A percentile compares a stretch with the other conserved stretches of the same genome.
These are phyloP conservation scores for Datura wrightii DNA, from an alignment of 257 asterid species.

Conservation along the genomic window DNA sequence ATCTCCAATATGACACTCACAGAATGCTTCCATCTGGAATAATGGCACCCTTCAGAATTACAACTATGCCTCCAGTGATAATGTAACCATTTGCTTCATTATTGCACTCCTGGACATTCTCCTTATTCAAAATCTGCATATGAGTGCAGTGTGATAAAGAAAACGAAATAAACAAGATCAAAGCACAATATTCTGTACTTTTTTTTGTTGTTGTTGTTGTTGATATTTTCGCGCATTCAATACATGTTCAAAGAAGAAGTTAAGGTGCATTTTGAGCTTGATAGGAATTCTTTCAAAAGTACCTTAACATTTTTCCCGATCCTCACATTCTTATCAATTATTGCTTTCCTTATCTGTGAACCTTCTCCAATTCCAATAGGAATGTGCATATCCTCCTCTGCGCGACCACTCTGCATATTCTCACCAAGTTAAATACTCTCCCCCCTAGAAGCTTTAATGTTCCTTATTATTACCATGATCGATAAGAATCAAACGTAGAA, in stretches of 20 bases:
- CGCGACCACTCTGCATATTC: conserved; percentile 46
- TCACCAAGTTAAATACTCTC: conserved; percentile 22
- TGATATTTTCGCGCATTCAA: not conserved
- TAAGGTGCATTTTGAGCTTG: not conserved
- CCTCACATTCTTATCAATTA: conserved; percentile 79
- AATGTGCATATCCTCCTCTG: conserved; percentile 46
- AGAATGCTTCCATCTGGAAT: conserved; percentile 73
- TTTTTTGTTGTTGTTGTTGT: not conserved
- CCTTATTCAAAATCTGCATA: conserved; percentile 75
- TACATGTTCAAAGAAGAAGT: not conserved
- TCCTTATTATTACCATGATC: conserved; percentile 2
- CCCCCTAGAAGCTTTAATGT: not conserved
- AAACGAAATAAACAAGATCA: not conserved
- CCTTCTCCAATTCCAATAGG: conserved; percentile 83
- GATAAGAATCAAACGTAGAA: not conserved
- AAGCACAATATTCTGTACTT: not conserved
- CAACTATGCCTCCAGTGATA: conserved; percentile 65
- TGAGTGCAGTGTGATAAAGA: not conserved
- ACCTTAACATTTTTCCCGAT: conserved; percentile 90
- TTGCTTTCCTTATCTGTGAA: conserved; percentile 66
- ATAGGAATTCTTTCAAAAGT: conserved; percentile 29
- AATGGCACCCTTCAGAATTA: conserved; percentile 60
- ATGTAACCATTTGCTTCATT: conserved; percentile 70
- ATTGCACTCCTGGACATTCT: conserved; percentile 67
- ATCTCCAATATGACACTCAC: conserved; percentile 27